phyloP scores from a whole-genome alignment of 768 basidiomycete species.

The Lentinula detonsa region DNA sequence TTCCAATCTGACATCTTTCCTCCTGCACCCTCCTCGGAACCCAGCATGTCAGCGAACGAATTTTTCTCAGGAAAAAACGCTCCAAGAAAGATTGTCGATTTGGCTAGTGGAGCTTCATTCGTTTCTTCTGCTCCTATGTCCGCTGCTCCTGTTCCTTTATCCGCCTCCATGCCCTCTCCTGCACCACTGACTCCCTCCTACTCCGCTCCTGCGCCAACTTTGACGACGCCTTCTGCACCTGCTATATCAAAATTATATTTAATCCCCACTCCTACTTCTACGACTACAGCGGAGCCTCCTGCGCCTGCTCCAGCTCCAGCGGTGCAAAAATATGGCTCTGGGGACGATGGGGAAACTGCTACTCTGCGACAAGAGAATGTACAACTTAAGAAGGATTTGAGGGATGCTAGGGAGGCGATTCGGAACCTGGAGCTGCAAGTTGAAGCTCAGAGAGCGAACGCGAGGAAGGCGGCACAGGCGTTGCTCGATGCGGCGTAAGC shows the following conservation, averaged over 20 bases:
- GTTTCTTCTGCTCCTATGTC: slow-evolving; percentile 18
- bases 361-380: slow-evolving; percentile 52
- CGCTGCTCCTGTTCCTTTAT: slow-evolving; percentile 21
- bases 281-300: neutral
- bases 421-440: slow-evolving; percentile 80
- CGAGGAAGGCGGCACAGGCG: slow-evolving; percentile 67
- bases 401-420: slow-evolving; percentile 78
- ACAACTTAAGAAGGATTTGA: slow-evolving; percentile 56
- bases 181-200: slow-evolving; percentile 7
- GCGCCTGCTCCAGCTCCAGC: neutral
- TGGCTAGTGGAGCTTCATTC: slow-evolving; percentile 54
- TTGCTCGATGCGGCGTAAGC: slow-evolving; percentile 27
- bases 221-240: slow-evolving; percentile 6
- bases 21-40: slow-evolving; percentile 77
- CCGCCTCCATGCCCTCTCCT: slow-evolving; percentile 30
- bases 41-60: slow-evolving; percentile 75
- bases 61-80: slow-evolving; percentile 85
- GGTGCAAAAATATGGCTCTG: neutral
- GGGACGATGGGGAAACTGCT: neutral
- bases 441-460: slow-evolving; percentile 69
- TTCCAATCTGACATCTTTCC: slow-evolving; percentile 99
- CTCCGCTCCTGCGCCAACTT: neutral
- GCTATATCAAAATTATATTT: neutral
- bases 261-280: slow-evolving; percentile 9
- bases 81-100: slow-evolving; percentile 66